Evolutionary conservation across 1,284 basidiomycete genomes (phyloP).

Genomic region (Bondarzewia mesenterica): DNA sequence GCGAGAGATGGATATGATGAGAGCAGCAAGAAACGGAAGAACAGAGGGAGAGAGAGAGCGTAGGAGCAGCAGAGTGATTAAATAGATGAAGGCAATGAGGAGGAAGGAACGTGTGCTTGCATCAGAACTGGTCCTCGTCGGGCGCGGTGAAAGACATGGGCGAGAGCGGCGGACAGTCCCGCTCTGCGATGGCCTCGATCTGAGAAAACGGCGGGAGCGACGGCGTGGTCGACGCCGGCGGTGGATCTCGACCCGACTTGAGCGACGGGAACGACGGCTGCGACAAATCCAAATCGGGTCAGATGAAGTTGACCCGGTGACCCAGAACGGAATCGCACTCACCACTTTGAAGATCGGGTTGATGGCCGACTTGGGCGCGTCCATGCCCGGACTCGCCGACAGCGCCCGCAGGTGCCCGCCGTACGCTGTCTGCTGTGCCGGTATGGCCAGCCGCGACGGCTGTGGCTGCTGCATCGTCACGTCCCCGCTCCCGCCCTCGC

Average conservation of each 20-base stretch:
- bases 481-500: conserved; percentile 9
- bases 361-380: conserved; percentile 57
- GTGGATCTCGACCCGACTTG: conserved; percentile 4
- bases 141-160: conserved; percentile 64
- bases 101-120: conserved; percentile 8
- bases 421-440: conserved; percentile 32
- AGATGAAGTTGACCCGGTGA: conserved; percentile 2
- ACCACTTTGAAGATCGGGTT: conserved; percentile 92
- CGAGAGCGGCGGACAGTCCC: conserved; percentile 53
- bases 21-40: neutral
- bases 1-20: neutral
- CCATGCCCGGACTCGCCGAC: conserved; percentile 41
- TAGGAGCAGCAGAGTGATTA: conserved; percentile 16
- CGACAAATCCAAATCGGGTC: conserved; percentile 15
- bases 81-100: conserved; percentile 11
- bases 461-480: conserved; percentile 20
- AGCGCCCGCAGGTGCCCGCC: conserved; percentile 21
- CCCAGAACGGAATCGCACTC: conserved; percentile 27
- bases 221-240: conserved; percentile 30
- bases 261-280: conserved; percentile 44
- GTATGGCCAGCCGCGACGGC: conserved; percentile 30
- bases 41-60: conserved; percentile 3
- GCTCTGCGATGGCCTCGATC: conserved; percentile 74
- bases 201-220: conserved; percentile 69
- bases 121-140: conserved; percentile 28